A percentile compares a stretch with the other conserved stretches of the same genome.
These are phyloP conservation scores for Dictyostelium capitatum DNA, from an alignment of 78 protist species.

Conservation along the genomic window DNA sequence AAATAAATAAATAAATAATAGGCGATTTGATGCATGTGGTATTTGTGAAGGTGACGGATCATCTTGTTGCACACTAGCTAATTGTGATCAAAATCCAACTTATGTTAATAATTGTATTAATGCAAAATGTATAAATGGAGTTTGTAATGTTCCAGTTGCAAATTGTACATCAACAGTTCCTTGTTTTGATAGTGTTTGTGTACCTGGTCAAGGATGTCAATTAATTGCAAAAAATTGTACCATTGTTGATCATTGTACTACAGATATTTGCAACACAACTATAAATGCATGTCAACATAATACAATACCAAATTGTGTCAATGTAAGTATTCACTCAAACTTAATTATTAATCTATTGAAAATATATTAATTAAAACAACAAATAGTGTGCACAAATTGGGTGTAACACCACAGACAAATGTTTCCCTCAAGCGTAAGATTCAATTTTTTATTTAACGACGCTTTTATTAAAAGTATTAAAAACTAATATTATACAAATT, in stretches of 20 bases:
- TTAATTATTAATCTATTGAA: too few species aligned
- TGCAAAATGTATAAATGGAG: neutral
- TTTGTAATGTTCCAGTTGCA: neutral
- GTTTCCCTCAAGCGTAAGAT: neutral
- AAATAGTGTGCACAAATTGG: neutral
- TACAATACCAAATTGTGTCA: neutral
- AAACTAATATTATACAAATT: neutral
- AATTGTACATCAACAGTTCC: neutral
- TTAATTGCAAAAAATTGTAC: neutral
- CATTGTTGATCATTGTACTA: neutral
- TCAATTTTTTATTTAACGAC: too few species aligned
- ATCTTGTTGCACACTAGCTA: neutral
- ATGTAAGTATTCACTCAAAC: neutral
- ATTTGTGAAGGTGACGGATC: conserved; percentile 46
- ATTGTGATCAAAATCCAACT: conserved; percentile 4
- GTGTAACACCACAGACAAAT: neutral
- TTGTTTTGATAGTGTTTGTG: conserved; percentile 24
- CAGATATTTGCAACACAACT: neutral
- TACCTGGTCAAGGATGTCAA: neutral
- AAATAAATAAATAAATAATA: neutral
- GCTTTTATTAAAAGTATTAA: too few species aligned
- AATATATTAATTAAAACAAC: too few species aligned
- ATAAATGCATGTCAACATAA: neutral
- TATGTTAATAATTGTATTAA: neutral
- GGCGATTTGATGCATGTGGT: conserved; percentile 24